phyloP scores from a whole-genome alignment of 2,329 filamentous ascomycete genomes.

The Setomelanomma holmii region DNA sequence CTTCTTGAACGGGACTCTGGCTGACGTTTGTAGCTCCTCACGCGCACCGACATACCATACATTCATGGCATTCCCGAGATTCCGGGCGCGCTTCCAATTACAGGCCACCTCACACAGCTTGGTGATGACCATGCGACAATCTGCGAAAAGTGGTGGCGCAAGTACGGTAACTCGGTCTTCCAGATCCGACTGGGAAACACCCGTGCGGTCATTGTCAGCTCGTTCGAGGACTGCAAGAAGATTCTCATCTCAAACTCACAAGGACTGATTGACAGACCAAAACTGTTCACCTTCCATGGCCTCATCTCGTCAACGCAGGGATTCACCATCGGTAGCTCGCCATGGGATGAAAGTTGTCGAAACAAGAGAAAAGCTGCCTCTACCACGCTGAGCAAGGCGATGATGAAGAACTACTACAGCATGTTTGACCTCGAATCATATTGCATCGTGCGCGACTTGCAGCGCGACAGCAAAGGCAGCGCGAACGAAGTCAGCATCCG shows the following conservation, averaged over 20 bases:
- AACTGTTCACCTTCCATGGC: slow-evolving; percentile 64
- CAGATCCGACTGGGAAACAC: slow-evolving; percentile 63
- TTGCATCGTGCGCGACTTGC: slow-evolving; percentile 58
- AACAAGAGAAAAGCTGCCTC: slow-evolving; percentile 66
- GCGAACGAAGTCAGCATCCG: slow-evolving; percentile 55
- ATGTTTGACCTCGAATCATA: slow-evolving; percentile 64
- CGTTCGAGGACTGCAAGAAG: slow-evolving; percentile 60
- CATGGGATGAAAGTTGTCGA: slow-evolving; percentile 85
- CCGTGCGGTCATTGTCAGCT: slow-evolving; percentile 61
- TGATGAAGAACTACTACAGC: slow-evolving; percentile 57
- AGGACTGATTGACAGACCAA: slow-evolving; percentile 59
- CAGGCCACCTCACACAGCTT: slow-evolving; percentile 59
- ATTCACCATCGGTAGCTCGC: slow-evolving; percentile 83
- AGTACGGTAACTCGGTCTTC: slow-evolving; percentile 58
- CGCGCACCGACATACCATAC: slow-evolving; percentile 56
- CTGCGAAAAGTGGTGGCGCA: slow-evolving; percentile 59
- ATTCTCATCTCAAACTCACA: slow-evolving; percentile 59
- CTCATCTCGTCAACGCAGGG: slow-evolving; percentile 79
- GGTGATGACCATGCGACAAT: slow-evolving; percentile 62
- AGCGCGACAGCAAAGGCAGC: slow-evolving; percentile 53
- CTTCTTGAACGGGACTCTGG: not conserved
- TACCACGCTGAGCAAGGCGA: slow-evolving; percentile 55
- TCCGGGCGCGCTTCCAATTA: slow-evolving; percentile 58
- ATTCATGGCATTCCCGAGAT: slow-evolving; percentile 60
- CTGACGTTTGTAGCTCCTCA: slow-evolving; percentile 13